Evolutionary conservation across 2,329 filamentous ascomycete species (phyloP).

Genomic region (Epicoccum nigrum): DNA sequence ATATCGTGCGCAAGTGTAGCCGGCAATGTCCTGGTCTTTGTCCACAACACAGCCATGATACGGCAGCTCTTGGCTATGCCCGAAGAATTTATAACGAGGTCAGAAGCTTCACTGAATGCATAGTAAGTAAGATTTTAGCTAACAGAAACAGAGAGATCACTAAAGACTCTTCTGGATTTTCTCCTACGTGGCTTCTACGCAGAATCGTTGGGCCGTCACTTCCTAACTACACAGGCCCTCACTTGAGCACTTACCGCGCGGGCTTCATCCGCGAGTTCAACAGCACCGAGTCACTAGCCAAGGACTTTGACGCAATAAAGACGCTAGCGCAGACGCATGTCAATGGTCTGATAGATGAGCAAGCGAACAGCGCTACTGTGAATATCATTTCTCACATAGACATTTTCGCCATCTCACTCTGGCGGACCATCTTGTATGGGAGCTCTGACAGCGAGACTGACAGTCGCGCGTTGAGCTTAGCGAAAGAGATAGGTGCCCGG

Average conservation of each 20-base stretch:
- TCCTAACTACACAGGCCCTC: not conserved
- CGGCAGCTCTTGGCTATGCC: not conserved
- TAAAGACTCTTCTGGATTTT: not conserved
- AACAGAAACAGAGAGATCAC: not conserved
- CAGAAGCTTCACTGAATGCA: not conserved
- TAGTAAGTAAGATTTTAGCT: not conserved
- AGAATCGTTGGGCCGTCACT: not conserved
- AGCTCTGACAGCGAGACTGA: conserved; percentile 1
- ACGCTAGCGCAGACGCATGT: not conserved
- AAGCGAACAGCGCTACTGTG: not conserved
- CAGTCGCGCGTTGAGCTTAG: not conserved
- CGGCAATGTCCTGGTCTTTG: not conserved
- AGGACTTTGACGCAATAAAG: not conserved
- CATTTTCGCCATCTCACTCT: not conserved
- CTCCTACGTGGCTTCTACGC: not conserved
- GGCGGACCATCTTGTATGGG: not conserved
- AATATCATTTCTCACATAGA: not conserved
- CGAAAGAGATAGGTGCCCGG: not conserved
- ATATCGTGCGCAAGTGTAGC: not conserved
- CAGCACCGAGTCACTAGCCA: not conserved
- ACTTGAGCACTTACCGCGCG: not conserved
- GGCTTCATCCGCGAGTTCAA: conserved; percentile 1
- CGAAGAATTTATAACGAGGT: not conserved
- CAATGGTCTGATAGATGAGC: not conserved
- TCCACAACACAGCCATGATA: not conserved